Percentiles rank a stretch among this genome's conserved stretches.
These are phyloP conservation scores for Harringtonia lauricola DNA, from an alignment of 2,329 filamentous ascomycete genomes.

Conservation along the genomic window DNA sequence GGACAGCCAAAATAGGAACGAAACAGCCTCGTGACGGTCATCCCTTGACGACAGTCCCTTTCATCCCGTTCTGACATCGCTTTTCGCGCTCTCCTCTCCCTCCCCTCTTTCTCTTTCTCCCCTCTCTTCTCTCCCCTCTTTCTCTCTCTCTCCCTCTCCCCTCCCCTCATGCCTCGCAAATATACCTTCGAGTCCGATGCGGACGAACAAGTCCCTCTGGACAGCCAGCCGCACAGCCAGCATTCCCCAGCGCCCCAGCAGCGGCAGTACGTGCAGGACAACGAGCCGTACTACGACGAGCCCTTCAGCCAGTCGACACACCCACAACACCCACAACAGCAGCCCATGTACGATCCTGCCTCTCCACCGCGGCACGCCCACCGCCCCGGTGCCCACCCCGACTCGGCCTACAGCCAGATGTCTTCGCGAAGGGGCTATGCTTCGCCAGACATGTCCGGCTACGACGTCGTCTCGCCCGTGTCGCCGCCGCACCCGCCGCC, in stretches of 20 bases:
- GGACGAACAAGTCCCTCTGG: conserved; percentile 13
- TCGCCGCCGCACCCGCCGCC: conserved; percentile 16
- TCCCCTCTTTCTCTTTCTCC: too few relatives aligned
- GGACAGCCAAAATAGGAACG: too few relatives aligned
- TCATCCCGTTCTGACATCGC: too few relatives aligned
- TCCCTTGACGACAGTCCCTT: too few relatives aligned
- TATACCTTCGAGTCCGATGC: conserved; percentile 13
- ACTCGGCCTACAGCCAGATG: conserved; percentile 23
- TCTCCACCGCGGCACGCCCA: conserved; percentile 9
- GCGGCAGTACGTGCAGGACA: conserved; percentile 1
- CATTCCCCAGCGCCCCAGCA: conserved; percentile 2
- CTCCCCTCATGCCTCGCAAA: conserved; percentile 10
- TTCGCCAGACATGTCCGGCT: too few relatives aligned
- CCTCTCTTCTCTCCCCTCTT: not conserved
- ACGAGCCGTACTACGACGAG: conserved; percentile 9
- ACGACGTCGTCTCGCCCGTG: conserved; percentile 17
- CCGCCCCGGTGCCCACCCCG: conserved; percentile 20
- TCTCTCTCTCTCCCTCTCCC: too few relatives aligned
- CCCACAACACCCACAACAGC: conserved; percentile 3
- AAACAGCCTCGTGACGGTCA: too few relatives aligned
- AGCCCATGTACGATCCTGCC: conserved; percentile 6
- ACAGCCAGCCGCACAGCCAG: conserved; percentile 1
- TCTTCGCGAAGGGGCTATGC: conserved; percentile 20
- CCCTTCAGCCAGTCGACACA: not conserved
- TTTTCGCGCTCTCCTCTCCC: too few relatives aligned